Conservation (phyloP, 805 yeast species). For the Cyberlindnera subsufficiens region DNA sequence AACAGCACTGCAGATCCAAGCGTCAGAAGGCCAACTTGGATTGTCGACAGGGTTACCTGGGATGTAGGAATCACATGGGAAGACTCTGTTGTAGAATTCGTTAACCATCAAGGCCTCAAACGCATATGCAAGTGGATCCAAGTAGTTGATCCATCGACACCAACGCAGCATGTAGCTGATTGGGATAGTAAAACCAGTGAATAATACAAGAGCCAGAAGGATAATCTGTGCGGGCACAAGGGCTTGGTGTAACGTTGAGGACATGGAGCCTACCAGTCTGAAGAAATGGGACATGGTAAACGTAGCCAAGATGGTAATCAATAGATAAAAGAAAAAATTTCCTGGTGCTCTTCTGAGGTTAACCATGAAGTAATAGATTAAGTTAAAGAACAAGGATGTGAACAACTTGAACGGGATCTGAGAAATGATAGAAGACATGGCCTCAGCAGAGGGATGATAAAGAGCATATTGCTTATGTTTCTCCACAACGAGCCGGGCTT, state of each 20-base stretch:
- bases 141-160: slow-evolving; percentile 60
- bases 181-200: slow-evolving; percentile 56
- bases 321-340: slow-evolving; percentile 45
- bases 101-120: slow-evolving; percentile 55
- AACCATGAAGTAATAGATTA: slow-evolving; percentile 48
- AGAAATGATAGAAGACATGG: slow-evolving; percentile 54
- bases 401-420: slow-evolving; percentile 50
- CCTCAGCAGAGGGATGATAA: slow-evolving; percentile 60
- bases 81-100: slow-evolving; percentile 44
- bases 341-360: slow-evolving; percentile 49
- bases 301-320: slow-evolving; percentile 38
- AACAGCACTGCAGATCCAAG: slow-evolving; percentile 47
- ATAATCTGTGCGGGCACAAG: slow-evolving; percentile 53
- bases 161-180: slow-evolving; percentile 53
- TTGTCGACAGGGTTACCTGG: slow-evolving; percentile 33
- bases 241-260: slow-evolving; percentile 43
- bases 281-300: slow-evolving; percentile 52
- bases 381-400: slow-evolving; percentile 39
- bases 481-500: slow-evolving; percentile 47
- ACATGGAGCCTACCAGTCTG: slow-evolving; percentile 46
- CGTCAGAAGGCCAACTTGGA: slow-evolving; percentile 21
- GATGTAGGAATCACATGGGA: slow-evolving; percentile 41
- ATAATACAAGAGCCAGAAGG: slow-evolving; percentile 42
- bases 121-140: slow-evolving; percentile 52
- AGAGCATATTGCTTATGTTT: slow-evolving; percentile 54